Base-by-base conservation (phyloP, 805 yeast genomes). In the Saccharomycopsis oosterbeekiorum region DNA sequence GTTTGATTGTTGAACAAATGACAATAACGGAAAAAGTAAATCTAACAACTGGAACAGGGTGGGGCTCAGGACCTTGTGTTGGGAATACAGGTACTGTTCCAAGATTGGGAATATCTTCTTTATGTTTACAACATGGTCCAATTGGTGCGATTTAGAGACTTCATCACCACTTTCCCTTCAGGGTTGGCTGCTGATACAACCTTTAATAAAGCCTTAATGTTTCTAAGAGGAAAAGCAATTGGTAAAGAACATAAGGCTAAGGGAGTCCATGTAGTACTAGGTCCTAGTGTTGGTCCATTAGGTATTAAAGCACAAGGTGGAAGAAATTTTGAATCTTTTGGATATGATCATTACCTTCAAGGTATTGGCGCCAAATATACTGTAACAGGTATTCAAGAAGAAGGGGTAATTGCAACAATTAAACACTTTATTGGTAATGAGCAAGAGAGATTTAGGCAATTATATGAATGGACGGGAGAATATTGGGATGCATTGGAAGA, bases 231-330 rank as follows among this genome's bases (percentile, higher is more conserved):
- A 1, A 74, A 78, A 64, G 85, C 85, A 1, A 70, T 83, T 60
- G 88, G 86, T 3, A 72, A 74, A 64, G 88, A 84, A 68, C 79
- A 78, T 63, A 76, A 75, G 64, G 71, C 68, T 2, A 83, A 83
- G 67, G 86, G 86, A 29, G 82, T 80, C 15, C 79, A 83, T 67
- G 74, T 82, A 42, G 75, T 80, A 14, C 71, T 83, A 40, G 86
- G 85, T 0, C 88, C 88, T 0, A 74, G 75, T 2, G 73, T 81
- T 47, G 87, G 86, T 0, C 88, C 88, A 11, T 75, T 84, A 54
- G 88, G 88, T 0, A 73, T 76, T 41, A 80, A 83, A 66, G 87
- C 86, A 3, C 80, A 79, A 50, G 88, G 85, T 24, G 88, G 88
- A 5, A 74, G 87, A 65, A 81, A 80, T 70, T 83, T 86, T 85